These are phyloP conservation scores for Kokia cookei DNA, from an alignment of 441 rosid genomes.

Conservation along the genomic window DNA sequence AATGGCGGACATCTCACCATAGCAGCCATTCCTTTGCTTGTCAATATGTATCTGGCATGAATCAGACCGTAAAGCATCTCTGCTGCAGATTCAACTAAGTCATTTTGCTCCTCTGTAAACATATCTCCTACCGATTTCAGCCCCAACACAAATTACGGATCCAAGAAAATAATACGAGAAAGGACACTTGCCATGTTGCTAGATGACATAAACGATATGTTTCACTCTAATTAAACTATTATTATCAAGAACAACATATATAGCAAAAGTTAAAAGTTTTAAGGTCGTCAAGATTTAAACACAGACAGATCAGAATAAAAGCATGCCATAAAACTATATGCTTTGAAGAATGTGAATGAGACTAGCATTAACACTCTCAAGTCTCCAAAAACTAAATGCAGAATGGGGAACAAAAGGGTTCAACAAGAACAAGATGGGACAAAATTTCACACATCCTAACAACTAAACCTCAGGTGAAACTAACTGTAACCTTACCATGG, in stretches of 20 bases:
- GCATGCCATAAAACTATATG: background rate
- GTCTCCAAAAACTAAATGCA: background rate
- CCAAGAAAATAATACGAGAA: constrained; percentile 6
- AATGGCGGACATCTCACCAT: constrained; percentile 38
- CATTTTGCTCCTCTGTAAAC: constrained; percentile 81
- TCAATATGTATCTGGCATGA: constrained; percentile 68
- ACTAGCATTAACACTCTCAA: background rate
- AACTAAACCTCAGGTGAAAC: constrained; percentile 49
- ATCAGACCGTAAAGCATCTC: constrained; percentile 79
- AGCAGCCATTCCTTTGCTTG: constrained; percentile 74
- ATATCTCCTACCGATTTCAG: constrained; percentile 58
- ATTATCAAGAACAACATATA: background rate
- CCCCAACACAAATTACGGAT: constrained; percentile 21
- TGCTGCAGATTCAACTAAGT: constrained; percentile 69
- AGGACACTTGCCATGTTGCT: background rate
- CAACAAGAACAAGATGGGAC: background rate
- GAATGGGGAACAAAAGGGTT: background rate
- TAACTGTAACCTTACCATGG: constrained; percentile 40
- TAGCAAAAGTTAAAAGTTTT: background rate
- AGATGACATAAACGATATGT: background rate
- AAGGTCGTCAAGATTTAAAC: background rate
- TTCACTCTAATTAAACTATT: background rate
- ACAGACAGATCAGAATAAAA: background rate
- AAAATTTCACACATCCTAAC: background rate
- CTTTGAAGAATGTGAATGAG: background rate